Evolutionary conservation across 495 filamentous ascomycete genomes (phyloP).

Genomic region (Chlorociboria aeruginascens): DNA sequence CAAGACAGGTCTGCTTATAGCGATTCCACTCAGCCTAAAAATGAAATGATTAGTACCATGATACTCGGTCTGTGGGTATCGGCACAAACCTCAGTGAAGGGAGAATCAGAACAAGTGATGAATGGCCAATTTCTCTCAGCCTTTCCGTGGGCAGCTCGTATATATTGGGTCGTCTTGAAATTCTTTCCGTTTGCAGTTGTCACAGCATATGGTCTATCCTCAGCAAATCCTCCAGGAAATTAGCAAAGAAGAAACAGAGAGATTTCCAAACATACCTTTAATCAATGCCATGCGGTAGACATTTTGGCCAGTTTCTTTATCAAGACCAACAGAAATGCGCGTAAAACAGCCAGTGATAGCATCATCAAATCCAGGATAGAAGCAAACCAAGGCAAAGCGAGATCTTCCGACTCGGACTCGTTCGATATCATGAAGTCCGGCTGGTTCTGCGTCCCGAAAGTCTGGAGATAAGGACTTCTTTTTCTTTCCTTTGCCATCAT

Average conservation of each 20-base stretch:
- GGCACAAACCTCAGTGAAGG: conserved; percentile 55
- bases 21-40: conserved; percentile 64
- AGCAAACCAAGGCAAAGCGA: conserved; percentile 76
- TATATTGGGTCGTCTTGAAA: conserved; percentile 67
- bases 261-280: conserved; percentile 46
- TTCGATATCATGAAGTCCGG: conserved; percentile 70
- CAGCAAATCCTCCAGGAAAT: conserved; percentile 48
- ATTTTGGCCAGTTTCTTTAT: conserved; percentile 51
- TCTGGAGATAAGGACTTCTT: conserved; percentile 34
- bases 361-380: conserved; percentile 78
- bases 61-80: not conserved
- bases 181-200: conserved; percentile 54
- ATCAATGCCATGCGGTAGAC: conserved; percentile 80
- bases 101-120: conserved; percentile 65
- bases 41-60: conserved; percentile 2
- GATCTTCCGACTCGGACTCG: conserved; percentile 67
- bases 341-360: conserved; percentile 67
- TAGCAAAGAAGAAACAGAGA: conserved; percentile 19
- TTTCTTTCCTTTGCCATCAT: conserved; percentile 28
- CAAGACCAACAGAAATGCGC: conserved; percentile 66
- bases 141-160: conserved; percentile 62
- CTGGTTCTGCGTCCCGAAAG: conserved; percentile 37
- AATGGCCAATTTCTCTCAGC: conserved; percentile 70
- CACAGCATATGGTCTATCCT: conserved; percentile 71
- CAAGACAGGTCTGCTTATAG: conserved; percentile 62